Conservation (phyloP, 441 rosid genomes). For the Erysimum cheiri region DNA sequence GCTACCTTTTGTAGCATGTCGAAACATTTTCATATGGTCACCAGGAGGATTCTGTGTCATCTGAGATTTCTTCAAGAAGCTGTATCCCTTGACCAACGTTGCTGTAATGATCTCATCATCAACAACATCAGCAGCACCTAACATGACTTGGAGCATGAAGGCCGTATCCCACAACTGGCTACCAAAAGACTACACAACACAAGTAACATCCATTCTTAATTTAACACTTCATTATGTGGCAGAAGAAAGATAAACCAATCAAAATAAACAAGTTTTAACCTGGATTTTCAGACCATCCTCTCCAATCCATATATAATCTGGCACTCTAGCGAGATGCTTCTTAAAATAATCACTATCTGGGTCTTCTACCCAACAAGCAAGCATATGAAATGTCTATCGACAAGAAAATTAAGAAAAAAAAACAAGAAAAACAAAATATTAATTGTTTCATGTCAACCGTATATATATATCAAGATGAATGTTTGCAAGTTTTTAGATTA, state of each 20-base stretch:
- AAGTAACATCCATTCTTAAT: too few species aligned
- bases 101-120: constrained; percentile 34
- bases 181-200: constrained; percentile 43
- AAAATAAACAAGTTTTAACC: constrained; percentile 15
- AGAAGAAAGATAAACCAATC: background rate
- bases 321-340: constrained; percentile 47
- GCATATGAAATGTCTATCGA: constrained; percentile 34
- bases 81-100: constrained; percentile 45
- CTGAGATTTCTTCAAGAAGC: constrained; percentile 46
- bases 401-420: background rate
- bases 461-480: background rate
- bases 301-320: constrained; percentile 50
- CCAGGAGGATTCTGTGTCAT: constrained; percentile 32
- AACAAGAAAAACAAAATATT: background rate
- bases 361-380: constrained; percentile 52
- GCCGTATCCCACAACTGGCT: constrained; percentile 51
- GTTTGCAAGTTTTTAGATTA: too few species aligned
- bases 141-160: constrained; percentile 44
- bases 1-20: constrained; percentile 32
- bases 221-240: too few species aligned
- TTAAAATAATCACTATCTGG: constrained; percentile 46
- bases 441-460: background rate
- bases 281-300: constrained; percentile 57
- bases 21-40: constrained; percentile 27
- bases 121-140: constrained; percentile 31